A percentile compares a stretch with the other conserved stretches of the same genome.
phyloP scores from a whole-genome alignment of 768 basidiomycete species.

The Termitomyces sp. region DNA sequence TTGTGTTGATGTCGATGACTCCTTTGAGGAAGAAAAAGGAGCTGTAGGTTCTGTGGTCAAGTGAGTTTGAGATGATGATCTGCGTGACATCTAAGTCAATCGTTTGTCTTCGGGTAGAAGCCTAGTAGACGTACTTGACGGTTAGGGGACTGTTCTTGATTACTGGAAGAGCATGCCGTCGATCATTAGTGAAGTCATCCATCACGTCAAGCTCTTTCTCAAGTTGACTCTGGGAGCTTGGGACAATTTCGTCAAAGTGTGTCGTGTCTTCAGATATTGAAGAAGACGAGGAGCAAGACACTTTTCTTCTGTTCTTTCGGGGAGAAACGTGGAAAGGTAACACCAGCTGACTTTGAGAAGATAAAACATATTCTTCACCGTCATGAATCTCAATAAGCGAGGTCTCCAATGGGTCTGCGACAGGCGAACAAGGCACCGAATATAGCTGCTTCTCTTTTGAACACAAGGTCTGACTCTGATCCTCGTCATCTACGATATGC shows the following conservation, averaged over 20 bases:
- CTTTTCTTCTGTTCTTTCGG: slow-evolving; percentile 9
- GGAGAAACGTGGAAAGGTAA: slow-evolving; percentile 17
- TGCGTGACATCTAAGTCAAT: neutral
- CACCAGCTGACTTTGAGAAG: slow-evolving; percentile 31
- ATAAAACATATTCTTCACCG: slow-evolving; percentile 19
- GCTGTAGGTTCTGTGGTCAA: neutral
- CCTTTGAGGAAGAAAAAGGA: neutral
- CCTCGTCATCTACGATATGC: neutral
- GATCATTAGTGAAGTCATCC: slow-evolving; percentile 1
- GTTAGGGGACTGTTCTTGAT: neutral
- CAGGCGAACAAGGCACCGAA: neutral
- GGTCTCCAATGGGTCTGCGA: neutral
- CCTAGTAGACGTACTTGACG: neutral
- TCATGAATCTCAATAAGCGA: slow-evolving; percentile 3
- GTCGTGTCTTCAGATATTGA: slow-evolving; percentile 4
- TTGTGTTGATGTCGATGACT: neutral
- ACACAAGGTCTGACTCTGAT: neutral
- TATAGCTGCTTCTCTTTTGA: neutral
- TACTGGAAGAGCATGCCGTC: neutral
- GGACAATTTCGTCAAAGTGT: slow-evolving; percentile 24
- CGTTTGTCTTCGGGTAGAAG: neutral
- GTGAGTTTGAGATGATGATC: neutral
- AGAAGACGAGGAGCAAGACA: neutral
- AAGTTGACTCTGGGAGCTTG: slow-evolving; percentile 39
- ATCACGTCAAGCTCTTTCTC: slow-evolving; percentile 29